Evolutionary conservation across 2,329 filamentous ascomycete genomes (phyloP), one percentile per base, ranked within the genome.

Genomic region (Penicillium vulpinum): DNA sequence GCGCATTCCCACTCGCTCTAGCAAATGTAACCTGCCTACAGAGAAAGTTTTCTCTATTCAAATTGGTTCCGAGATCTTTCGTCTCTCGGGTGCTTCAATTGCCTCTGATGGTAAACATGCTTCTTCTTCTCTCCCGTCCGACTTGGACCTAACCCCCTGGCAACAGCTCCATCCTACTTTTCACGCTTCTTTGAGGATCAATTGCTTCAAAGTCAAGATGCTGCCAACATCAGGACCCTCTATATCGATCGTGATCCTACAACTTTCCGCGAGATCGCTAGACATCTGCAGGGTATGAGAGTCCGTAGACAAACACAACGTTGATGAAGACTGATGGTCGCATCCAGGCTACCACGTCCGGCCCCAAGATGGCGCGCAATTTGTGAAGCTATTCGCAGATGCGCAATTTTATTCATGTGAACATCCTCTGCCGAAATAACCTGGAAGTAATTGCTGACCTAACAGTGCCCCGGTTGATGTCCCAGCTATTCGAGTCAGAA

Each of bases 201-300:
- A 76, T 76, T 97, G 39, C 83, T 84, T 56, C 77, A 80, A 64
- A 87, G 83, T 47, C 35, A 40, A 39, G 82, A 82, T 54, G 83
- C 83, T 54, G 75, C 75, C 40, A 79, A 77, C 51, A 75, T 96
- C 57, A 87, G 89, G 63, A 96, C 93, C 0, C 81, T 97, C 7
- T 97, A 97, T 76, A 97, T 97, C 69, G 93, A 97, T 74, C 88
- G 93, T 59, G 93, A 97, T 74, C 92, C 93, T 0, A 81, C 81
- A 15, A 97, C 92, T 0, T 97, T 97, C 73, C 84, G 83, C 67
- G 91, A 97, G 70, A 97, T 97, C 62, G 89, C 89, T 36, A 81
- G 92, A 54, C 92, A 97, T 79, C 81, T 97, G 22, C 92, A 96
- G 78, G 91, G 81, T 80, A 67, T 16, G 22, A 31, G 28, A 16